phyloP scores from a whole-genome alignment of 257 asterid genomes.

The Avicennia marina region DNA sequence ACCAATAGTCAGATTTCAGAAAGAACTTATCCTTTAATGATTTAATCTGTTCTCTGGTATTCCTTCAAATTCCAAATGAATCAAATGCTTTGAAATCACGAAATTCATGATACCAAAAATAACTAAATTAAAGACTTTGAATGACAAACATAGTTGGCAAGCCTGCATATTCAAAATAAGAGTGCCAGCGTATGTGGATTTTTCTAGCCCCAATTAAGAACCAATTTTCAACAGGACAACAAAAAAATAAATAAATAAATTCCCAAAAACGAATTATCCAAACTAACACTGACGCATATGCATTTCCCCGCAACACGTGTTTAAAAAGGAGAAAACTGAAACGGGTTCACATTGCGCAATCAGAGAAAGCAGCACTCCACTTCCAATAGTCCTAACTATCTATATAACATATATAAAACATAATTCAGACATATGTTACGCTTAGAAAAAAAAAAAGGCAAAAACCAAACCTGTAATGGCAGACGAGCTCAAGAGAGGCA shows the following conservation, averaged over 20 bases:
- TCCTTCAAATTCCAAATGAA: background rate
- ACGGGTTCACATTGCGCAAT: background rate
- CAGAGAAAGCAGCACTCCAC: background rate
- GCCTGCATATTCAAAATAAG: too few relatives aligned
- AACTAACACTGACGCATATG: background rate
- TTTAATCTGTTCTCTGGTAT: background rate
- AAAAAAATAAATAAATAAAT: background rate
- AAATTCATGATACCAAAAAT: too few relatives aligned
- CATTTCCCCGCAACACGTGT: background rate
- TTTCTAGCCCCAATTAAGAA: too few relatives aligned
- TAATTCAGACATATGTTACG: background rate
- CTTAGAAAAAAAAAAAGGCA: too few relatives aligned
- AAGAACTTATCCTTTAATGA: too few relatives aligned
- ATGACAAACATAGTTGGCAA: background rate
- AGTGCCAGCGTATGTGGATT: too few relatives aligned
- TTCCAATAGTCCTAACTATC: background rate
- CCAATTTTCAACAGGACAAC: too few relatives aligned
- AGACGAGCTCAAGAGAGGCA: conserved; percentile 76
- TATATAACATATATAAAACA: background rate
- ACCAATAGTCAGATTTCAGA: too few relatives aligned
- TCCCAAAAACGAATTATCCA: background rate
- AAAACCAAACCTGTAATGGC: conserved; percentile 87
- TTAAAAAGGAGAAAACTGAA: background rate
- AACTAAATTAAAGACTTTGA: background rate
- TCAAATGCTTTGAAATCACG: too few relatives aligned